These are phyloP conservation scores for Linaria vulgaris DNA, from an alignment of 257 asterid genomes.

Conservation along the genomic window DNA sequence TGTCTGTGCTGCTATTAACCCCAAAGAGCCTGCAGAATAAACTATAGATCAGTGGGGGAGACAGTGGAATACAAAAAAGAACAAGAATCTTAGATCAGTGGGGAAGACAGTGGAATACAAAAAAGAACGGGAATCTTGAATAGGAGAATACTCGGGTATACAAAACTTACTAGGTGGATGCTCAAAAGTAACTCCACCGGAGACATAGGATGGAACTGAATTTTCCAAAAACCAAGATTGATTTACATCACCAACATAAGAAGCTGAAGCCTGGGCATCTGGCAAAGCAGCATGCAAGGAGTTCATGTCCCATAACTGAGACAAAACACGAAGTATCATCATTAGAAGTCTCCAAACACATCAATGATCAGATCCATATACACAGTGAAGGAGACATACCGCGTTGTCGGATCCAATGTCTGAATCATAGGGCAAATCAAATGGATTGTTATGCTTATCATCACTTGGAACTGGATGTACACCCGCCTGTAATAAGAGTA, in stretches of 20 bases:
- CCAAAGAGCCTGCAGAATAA: constrained; percentile 53
- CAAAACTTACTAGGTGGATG: constrained; percentile 33
- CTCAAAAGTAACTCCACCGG: constrained; percentile 40
- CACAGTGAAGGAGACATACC: constrained; percentile 41
- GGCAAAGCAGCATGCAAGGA: constrained; percentile 77
- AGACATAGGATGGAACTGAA: constrained; percentile 43
- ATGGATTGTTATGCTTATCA: constrained; percentile 65
- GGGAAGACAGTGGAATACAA: constrained; percentile 9
- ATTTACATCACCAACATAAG: constrained; percentile 49
- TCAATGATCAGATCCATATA: background rate
- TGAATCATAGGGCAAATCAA: constrained; percentile 73
- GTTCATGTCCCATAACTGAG: constrained; percentile 76
- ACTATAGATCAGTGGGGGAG: constrained; percentile 19
- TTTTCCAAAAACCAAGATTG: constrained; percentile 63
- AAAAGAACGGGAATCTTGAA: constrained; percentile 10
- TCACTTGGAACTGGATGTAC: constrained; percentile 39
- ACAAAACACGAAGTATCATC: constrained; percentile 19
- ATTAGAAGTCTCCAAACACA: constrained; percentile 12
- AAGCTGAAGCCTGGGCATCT: constrained; percentile 42
- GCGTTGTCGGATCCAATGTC: constrained; percentile 44
- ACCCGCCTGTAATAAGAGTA: constrained; percentile 46
- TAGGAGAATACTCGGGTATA: constrained; percentile 1
- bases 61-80: background rate
- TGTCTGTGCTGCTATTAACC: constrained; percentile 57
- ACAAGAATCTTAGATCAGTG: constrained; percentile 17